Base-by-base conservation (phyloP, 495 filamentous ascomycete species). In the Aspergillus egyptiacus region DNA sequence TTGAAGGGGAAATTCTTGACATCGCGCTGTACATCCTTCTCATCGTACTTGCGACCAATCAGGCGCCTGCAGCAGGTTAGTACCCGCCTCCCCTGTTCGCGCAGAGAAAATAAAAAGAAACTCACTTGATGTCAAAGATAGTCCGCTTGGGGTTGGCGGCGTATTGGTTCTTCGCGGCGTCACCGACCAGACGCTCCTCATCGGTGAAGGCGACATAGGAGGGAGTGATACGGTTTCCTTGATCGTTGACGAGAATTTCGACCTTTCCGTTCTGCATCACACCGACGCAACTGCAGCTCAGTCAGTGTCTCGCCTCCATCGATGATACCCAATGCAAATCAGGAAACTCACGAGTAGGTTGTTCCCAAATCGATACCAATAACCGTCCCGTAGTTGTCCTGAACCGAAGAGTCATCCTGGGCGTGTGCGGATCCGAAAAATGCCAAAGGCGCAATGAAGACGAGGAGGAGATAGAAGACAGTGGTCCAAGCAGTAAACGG, bases 301-400 rank as follows among this genome's bases (percentile, higher is more conserved):
- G 33, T 19, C 35, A 35, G 56, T 63, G 24, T 34, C 20, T 3
- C 11, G n/a, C 24, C 9, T 15, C 11, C 28, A 20, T 2, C n/a
- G 18, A 20, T 39, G 25, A 37, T 20, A 42, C 9, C 10, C 46
- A 17, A 5, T 22, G 14, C n/a, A 3, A 0, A 6, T 15, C 11
- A 17, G 34, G 20, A 20, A n/a, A 64, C 74, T 35, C 71, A 79
- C 73, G 89, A 95, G 79, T 98, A 98, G 41, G 93, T 98, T 39
- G 93, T 98, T 70, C 93, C 93, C 66, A 98, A 71, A 84, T 98
- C 93, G 69, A 98, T 98, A 83, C 93, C 93, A 63, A 98, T 91
- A 51, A 96, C 89, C 73, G 42, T 90, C 62, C 91, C 89, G 69
- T 87, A 89, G 57, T 81, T 85, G 36, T 91, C 85, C 50, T 74